These are phyloP conservation scores for Rhodotorula sp. DNA, from an alignment of 1,284 basidiomycete genomes.

Conservation along the genomic window DNA sequence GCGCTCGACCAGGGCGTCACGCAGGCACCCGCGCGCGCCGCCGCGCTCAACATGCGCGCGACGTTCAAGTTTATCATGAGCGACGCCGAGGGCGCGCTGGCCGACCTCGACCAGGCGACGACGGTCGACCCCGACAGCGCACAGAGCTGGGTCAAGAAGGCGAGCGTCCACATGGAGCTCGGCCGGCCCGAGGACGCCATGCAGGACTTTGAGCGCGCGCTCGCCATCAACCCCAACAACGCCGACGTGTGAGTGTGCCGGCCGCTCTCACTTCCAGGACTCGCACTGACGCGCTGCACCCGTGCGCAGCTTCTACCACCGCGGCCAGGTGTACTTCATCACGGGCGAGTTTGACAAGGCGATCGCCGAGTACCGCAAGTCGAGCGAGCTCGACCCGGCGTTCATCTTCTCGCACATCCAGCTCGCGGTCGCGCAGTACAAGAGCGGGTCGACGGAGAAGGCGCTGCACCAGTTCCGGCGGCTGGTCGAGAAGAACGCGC, in stretches of 20 bases:
- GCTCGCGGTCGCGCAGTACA: constrained; percentile 96
- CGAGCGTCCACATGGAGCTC: constrained; percentile 96
- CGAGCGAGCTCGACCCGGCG: constrained; percentile 73
- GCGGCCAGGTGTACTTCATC: constrained; percentile 97
- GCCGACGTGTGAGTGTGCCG: constrained; percentile 61
- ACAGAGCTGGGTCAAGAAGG: constrained; percentile 95
- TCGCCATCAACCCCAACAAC: constrained; percentile 77
- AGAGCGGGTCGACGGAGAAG: constrained; percentile 72
- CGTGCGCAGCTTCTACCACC: constrained; percentile 94
- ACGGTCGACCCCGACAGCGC: constrained; percentile 70
- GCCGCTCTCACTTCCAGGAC: not conserved
- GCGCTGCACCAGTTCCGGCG: constrained; percentile 87
- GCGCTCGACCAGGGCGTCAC: constrained; percentile 85
- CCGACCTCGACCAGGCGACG: constrained; percentile 78
- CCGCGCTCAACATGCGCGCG: constrained; percentile 89
- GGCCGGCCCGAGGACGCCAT: constrained; percentile 73
- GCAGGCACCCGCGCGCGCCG: constrained; percentile 68
- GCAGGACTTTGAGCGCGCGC: constrained; percentile 87
- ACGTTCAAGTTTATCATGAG: constrained; percentile 96
- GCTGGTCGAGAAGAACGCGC: constrained; percentile 49
- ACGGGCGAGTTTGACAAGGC: constrained; percentile 86
- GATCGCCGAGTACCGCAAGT: constrained; percentile 86
- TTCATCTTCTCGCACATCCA: constrained; percentile 98
- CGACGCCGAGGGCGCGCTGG: constrained; percentile 80
- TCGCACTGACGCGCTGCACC: not conserved